Percentiles rank a stretch among this genome's conserved stretches.
phyloP scores from a whole-genome alignment of 2,329 filamentous ascomycete species.

The Geosmithia flava region DNA sequence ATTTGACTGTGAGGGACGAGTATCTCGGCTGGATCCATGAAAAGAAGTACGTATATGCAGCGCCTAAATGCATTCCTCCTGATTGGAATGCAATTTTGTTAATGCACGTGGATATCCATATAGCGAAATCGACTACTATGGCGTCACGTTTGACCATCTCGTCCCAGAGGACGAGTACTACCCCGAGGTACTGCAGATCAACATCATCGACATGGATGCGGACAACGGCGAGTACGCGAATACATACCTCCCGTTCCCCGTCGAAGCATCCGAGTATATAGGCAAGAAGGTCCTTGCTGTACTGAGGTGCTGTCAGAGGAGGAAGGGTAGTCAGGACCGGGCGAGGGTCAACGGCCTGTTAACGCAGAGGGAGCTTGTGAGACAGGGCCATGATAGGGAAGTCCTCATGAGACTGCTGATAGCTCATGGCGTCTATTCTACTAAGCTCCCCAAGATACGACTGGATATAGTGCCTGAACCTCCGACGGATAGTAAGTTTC shows the following conservation, averaged over 20 bases:
- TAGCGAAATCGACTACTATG: slow-evolving; percentile 19
- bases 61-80: too few relatives aligned
- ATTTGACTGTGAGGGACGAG: slow-evolving; percentile 1
- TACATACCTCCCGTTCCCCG: slow-evolving; percentile 15
- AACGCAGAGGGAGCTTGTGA: background rate
- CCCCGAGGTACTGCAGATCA: slow-evolving; percentile 28
- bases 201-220: slow-evolving; percentile 20
- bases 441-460: slow-evolving; percentile 2
- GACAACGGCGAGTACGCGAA: slow-evolving; percentile 19
- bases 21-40: slow-evolving; percentile 2
- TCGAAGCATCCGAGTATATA: slow-evolving; percentile 21
- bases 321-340: slow-evolving; percentile 2
- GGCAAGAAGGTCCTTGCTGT: slow-evolving; percentile 18
- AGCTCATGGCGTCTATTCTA: slow-evolving; percentile 2
- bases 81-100: background rate
- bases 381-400: slow-evolving; percentile 2
- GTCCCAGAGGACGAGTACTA: slow-evolving; percentile 19
- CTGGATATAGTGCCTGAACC: slow-evolving; percentile 2
- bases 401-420: slow-evolving; percentile 1
- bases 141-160: slow-evolving; percentile 24
- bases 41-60: slow-evolving; percentile 2
- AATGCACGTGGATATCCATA: background rate
- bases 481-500: background rate
- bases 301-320: slow-evolving; percentile 3
- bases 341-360: background rate